A percentile compares a stretch with the other conserved stretches of the same genome.
These are phyloP conservation scores for Biscutella laevigata DNA, from an alignment of 441 rosid species.

Conservation along the genomic window DNA sequence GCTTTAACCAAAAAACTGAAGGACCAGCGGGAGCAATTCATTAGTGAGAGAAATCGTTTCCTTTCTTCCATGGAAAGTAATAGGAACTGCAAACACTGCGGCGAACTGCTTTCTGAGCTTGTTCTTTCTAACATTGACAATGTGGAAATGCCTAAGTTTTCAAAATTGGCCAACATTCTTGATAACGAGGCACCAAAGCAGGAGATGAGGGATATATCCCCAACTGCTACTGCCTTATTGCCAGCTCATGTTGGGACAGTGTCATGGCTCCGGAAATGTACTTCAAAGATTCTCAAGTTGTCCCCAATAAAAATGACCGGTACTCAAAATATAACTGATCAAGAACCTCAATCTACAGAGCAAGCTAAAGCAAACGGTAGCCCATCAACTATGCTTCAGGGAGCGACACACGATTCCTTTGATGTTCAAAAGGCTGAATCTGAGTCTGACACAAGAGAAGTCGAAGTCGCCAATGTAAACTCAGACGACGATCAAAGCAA, in stretches of 20 bases:
- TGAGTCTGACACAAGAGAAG: slow-evolving; percentile 36
- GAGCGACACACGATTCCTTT: slow-evolving; percentile 31
- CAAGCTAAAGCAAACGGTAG: slow-evolving; percentile 31
- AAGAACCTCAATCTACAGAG: slow-evolving; percentile 19
- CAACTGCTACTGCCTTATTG: slow-evolving; percentile 33
- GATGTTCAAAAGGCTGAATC: slow-evolving; percentile 42
- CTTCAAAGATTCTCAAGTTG: slow-evolving; percentile 64
- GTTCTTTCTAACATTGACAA: slow-evolving; percentile 71
- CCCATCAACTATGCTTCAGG: slow-evolving; percentile 41
- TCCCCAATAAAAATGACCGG: slow-evolving; percentile 57
- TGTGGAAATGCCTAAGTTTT: slow-evolving; percentile 32
- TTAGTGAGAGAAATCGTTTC: slow-evolving; percentile 75
- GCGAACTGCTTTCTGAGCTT: slow-evolving; percentile 58
- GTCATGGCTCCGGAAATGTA: slow-evolving; percentile 80
- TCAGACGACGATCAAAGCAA: slow-evolving; percentile 32
- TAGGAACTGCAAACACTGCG: slow-evolving; percentile 59
- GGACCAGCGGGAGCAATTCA: slow-evolving; percentile 70
- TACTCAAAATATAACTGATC: slow-evolving; percentile 28
- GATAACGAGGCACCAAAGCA: slow-evolving; percentile 22
- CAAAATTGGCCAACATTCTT: slow-evolving; percentile 32
- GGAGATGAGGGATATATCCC: slow-evolving; percentile 24
- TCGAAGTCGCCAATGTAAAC: slow-evolving; percentile 32
- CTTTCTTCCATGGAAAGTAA: slow-evolving; percentile 66
- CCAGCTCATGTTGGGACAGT: slow-evolving; percentile 47
- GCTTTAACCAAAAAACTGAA: slow-evolving; percentile 63